Percentiles rank a stretch among this genome's conserved stretches.
Conservation (phyloP, 108 stramenopile genomes). For the Pseudonitzschia pungens region DNA sequence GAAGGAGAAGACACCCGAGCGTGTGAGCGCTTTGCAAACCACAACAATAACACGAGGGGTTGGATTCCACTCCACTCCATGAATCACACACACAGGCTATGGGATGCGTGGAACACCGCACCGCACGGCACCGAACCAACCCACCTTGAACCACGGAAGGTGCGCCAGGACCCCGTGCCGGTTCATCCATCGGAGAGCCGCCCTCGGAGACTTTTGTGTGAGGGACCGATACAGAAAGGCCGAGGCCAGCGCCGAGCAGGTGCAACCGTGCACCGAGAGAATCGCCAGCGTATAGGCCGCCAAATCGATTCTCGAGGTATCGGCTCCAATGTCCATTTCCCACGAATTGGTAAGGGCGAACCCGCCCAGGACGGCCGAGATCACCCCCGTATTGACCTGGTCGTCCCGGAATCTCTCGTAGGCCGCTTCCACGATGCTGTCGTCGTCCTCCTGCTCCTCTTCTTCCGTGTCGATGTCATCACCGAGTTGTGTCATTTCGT, state of each 20-base stretch:
- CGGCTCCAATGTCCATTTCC: neutral
- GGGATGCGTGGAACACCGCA: too few species aligned
- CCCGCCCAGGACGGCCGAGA: neutral
- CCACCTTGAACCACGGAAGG: conserved; percentile 1
- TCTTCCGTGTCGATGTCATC: neutral
- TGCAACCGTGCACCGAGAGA: neutral
- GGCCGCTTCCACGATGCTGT: neutral
- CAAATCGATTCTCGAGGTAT: neutral
- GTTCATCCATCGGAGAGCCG: neutral
- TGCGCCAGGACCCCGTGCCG: neutral
- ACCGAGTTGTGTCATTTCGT: too few species aligned
- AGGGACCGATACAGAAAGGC: neutral
- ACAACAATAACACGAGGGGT: neutral
- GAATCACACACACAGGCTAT: too few species aligned
- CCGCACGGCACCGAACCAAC: neutral
- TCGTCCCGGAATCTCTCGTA: neutral
- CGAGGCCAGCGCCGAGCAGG: conserved; percentile 5
- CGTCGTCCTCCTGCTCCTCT: neutral
- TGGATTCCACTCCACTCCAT: too few species aligned
- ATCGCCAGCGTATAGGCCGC: neutral
- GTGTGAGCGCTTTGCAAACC: neutral
- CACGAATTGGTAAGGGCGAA: conserved; percentile 7
- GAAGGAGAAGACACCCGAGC: neutral
- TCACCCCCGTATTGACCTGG: neutral
- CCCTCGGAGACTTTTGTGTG: neutral